Evolutionary conservation across 257 asterid species (phyloP).

Genomic region (Rubia yunnanensis): DNA sequence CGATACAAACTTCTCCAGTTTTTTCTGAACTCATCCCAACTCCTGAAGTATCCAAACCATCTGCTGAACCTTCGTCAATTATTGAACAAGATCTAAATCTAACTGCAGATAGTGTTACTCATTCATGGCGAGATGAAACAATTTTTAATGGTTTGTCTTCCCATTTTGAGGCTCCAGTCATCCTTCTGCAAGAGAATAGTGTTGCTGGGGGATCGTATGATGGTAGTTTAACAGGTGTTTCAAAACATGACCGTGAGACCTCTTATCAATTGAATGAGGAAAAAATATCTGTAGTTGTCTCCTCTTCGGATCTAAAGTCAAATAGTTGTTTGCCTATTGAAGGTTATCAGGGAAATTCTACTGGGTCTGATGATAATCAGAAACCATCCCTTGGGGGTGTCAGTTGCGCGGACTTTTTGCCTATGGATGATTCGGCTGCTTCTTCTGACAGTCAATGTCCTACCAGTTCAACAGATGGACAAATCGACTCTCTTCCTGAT

Average conservation of each 20-base stretch:
- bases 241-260: constrained; percentile 27
- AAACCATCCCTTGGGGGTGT: constrained; percentile 19
- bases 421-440: constrained; percentile 17
- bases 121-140: background rate
- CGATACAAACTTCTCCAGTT: constrained; percentile 20
- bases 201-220: background rate
- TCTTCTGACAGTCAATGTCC: constrained; percentile 19
- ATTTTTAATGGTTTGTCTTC: constrained; percentile 14
- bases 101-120: constrained; percentile 6
- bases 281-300: constrained; percentile 20
- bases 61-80: constrained; percentile 4
- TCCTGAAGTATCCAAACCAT: constrained; percentile 4
- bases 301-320: constrained; percentile 16
- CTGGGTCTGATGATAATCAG: constrained; percentile 17
- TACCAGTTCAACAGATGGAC: constrained; percentile 31
- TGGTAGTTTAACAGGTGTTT: constrained; percentile 17
- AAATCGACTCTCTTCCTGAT: constrained; percentile 27
- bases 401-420: constrained; percentile 9
- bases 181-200: constrained; percentile 7
- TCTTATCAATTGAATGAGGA: constrained; percentile 20
- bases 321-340: constrained; percentile 15
- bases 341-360: constrained; percentile 18
- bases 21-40: constrained; percentile 17
- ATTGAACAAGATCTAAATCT: background rate
- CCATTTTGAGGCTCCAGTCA: constrained; percentile 4